These are phyloP conservation scores for Cladophialophora psammophila DNA, from an alignment of 2,329 filamentous ascomycete species.

Conservation along the genomic window DNA sequence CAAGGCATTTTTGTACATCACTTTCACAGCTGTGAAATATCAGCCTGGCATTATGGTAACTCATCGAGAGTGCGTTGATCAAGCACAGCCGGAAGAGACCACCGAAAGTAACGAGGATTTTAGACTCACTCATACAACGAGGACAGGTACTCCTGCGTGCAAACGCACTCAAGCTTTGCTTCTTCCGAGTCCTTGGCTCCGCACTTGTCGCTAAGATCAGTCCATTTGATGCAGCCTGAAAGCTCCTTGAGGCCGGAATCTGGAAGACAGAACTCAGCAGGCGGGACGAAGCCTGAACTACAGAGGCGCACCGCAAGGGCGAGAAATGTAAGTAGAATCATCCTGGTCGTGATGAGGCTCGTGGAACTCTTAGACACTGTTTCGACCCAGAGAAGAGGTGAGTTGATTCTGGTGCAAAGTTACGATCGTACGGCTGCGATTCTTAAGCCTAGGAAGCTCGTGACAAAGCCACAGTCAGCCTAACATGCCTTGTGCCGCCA, in stretches of 20 bases:
- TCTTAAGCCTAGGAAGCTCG: neutral
- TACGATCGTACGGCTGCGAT: neutral
- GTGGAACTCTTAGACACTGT: neutral
- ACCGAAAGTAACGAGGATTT: neutral
- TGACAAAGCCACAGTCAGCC: neutral
- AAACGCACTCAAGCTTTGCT: neutral
- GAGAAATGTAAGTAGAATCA: neutral
- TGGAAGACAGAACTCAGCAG: constrained; percentile 2
- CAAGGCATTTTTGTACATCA: constrained; percentile 3
- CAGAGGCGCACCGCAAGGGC: neutral
- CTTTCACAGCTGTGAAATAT: constrained; percentile 1
- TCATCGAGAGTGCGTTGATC: neutral
- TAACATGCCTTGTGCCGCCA: neutral
- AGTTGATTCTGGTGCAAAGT: neutral
- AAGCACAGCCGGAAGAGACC: neutral
- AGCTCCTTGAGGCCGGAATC: constrained; percentile 5
- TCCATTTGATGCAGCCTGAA: constrained; percentile 5
- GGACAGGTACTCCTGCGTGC: constrained; percentile 3
- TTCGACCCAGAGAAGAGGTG: neutral
- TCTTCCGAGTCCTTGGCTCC: constrained; percentile 1
- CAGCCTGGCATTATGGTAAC: neutral
- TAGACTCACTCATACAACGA: constrained; percentile 4
- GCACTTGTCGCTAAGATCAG: neutral
- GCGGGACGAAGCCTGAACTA: constrained; percentile 4
- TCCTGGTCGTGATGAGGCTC: neutral